These are phyloP conservation scores for Cytospora chrysosperma DNA, from an alignment of 2,329 filamentous ascomycete genomes.

Conservation along the genomic window DNA sequence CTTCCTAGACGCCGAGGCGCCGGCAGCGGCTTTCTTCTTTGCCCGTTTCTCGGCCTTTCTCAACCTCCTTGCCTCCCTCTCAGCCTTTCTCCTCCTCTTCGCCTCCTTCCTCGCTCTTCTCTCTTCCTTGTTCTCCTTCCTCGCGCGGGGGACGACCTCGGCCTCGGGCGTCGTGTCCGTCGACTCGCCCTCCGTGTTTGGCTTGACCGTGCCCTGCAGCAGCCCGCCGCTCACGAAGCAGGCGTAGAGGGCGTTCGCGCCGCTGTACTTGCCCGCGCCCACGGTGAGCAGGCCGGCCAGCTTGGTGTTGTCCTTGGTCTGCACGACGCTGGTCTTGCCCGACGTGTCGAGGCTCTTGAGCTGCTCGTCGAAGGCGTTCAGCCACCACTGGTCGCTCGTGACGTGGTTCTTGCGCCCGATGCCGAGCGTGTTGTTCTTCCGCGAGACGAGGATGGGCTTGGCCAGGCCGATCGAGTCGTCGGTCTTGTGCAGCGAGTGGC, in stretches of 20 bases:
- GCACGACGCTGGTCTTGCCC: conserved; percentile 53
- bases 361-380: conserved; percentile 89
- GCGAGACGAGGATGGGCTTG: conserved; percentile 78
- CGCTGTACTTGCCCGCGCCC: conserved; percentile 57
- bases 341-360: conserved; percentile 74
- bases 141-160: conserved; percentile 30
- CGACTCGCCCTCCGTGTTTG: conserved; percentile 29
- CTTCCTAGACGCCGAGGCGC: conserved; percentile 1
- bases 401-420: conserved; percentile 72
- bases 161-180: conserved; percentile 29
- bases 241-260: conserved; percentile 68
- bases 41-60: conserved; percentile 7
- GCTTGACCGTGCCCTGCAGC: conserved; percentile 67
- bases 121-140: conserved; percentile 33
- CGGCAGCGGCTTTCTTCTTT: neutral
- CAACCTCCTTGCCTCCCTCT: conserved; percentile 28
- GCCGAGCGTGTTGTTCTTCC: conserved; percentile 78
- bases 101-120: conserved; percentile 38
- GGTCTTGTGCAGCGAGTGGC: conserved; percentile 79
- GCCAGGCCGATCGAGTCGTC: conserved; percentile 73
- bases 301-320: conserved; percentile 53
- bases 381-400: conserved; percentile 89
- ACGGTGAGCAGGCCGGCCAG: conserved; percentile 54
- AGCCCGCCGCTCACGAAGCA: conserved; percentile 82
- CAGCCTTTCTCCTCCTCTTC: conserved; percentile 31